phyloP scores from a whole-genome alignment of 139 green algal species.

The Ulvella scutata region DNA sequence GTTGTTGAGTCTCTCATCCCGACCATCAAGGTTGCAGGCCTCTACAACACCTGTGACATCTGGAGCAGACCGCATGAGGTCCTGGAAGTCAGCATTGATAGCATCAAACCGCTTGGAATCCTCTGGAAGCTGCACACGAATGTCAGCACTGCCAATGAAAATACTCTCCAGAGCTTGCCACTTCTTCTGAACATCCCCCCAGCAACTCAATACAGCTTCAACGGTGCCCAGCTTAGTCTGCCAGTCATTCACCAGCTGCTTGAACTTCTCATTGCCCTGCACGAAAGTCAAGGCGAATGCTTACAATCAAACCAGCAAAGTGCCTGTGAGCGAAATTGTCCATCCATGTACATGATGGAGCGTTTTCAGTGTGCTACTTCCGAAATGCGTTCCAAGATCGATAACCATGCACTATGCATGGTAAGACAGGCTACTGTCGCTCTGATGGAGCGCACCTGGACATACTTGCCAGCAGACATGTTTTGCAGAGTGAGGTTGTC shows the following conservation, averaged over 20 bases:
- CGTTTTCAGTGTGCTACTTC: too few species aligned
- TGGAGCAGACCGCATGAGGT: conserved; percentile 55
- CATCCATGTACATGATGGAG: too few species aligned
- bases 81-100: conserved; percentile 75
- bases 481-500: conserved; percentile 84
- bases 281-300: too few species aligned
- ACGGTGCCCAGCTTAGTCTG: conserved; percentile 76
- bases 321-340: too few species aligned
- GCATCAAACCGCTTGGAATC: conserved; percentile 73
- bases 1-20: conserved; percentile 72
- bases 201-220: conserved; percentile 58
- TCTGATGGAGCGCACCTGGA: too few species aligned
- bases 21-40: conserved; percentile 71
- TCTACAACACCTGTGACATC: conserved; percentile 73
- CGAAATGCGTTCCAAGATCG: too few species aligned
- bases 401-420: too few species aligned
- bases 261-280: conserved; percentile 78
- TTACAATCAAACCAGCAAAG: too few species aligned
- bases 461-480: conserved; percentile 71
- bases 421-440: too few species aligned
- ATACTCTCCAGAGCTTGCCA: conserved; percentile 83
- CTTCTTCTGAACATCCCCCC: conserved; percentile 78
- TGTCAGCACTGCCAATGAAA: conserved; percentile 74
- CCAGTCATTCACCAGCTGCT: conserved; percentile 63
- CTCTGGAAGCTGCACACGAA: conserved; percentile 79